Evolutionary conservation across 2,329 filamentous ascomycete genomes (phyloP), one percentile per base, ranked within the genome.

Genomic region (Eutypa lata): DNA sequence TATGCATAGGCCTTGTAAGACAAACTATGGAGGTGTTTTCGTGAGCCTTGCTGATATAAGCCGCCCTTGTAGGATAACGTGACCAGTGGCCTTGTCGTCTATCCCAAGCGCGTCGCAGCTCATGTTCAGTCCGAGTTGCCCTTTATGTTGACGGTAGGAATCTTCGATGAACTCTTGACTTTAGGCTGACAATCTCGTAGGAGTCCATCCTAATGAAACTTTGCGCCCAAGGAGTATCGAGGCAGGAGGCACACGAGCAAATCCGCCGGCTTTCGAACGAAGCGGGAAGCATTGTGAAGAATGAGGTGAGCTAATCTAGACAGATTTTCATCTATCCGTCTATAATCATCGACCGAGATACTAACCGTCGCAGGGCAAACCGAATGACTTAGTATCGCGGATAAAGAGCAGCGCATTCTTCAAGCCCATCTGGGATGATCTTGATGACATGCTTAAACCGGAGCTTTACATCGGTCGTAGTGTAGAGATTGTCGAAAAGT

Each of bases 371-470:
- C n/a, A n/a, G n/a, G n/a, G n/a, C n/a, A 83, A 85, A 62, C 75
- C 82, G 54, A 96, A 96, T 65, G 90, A 95, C 67, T 76, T 96
- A 2, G 83, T 95, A 16, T 85, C 89, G 56, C 77, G 90, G 16
- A 90, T 96, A 68, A 82, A 81, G 66, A 75, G 72, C 49, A 87
- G 79, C 45, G 74, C 82, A 37, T 96, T 89, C 76, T 96, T 96
- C 75, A 75, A 78, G 66, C 79, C 87, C 1, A 83, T 91, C 57
- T 81, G 82, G 74, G 76, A 64, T 43, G 85, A 91, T 58, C 73
- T 90, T 33, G 86, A 90, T 57, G 71, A 69, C 42, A 77, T 91
- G 70, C 72, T 91, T 47, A 79, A 86, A 57, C 76, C 87, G 1
- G 79, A 78, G 63, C 66, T 78, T 35, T 78, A 71, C 59, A 67